These are phyloP conservation scores for Wallacemonas sp. DNA, from an alignment of 208 protist species.

Conservation along the genomic window DNA sequence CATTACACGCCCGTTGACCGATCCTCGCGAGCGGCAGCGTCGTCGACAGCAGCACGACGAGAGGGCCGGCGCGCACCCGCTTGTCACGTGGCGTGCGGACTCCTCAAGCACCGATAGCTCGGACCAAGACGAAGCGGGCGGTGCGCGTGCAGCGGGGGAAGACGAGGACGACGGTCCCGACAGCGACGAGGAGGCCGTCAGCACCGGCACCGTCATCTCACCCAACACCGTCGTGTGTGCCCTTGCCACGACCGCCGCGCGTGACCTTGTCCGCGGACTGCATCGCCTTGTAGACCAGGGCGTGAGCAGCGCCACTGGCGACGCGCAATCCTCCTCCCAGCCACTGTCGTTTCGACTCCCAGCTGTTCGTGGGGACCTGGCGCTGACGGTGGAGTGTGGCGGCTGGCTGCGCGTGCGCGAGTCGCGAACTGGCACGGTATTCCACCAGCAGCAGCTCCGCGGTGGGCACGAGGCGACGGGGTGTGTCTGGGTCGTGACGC, in stretches of 20 bases:
- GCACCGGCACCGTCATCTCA: slow-evolving; percentile 43
- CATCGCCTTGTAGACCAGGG: background rate
- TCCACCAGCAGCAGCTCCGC: slow-evolving; percentile 36
- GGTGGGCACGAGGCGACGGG: slow-evolving; percentile 30
- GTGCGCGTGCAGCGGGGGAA: background rate
- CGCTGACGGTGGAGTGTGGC: slow-evolving; percentile 40
- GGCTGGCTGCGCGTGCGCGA: slow-evolving; percentile 54
- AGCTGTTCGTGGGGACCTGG: background rate
- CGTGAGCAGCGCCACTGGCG: background rate
- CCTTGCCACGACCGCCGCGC: slow-evolving; percentile 10
- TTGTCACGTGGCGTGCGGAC: too few relatives aligned
- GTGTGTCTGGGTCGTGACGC: slow-evolving; percentile 15
- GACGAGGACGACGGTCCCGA: too few relatives aligned
- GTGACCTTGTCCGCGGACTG: background rate
- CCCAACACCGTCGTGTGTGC: slow-evolving; percentile 38
- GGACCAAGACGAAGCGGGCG: too few relatives aligned
- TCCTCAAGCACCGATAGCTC: too few relatives aligned
- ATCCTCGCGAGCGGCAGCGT: too few relatives aligned
- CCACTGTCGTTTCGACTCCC: background rate
- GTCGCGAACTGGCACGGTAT: slow-evolving; percentile 28
- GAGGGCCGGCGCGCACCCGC: too few relatives aligned
- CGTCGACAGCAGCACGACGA: too few relatives aligned
- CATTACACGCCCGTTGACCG: background rate
- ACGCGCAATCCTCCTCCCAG: too few relatives aligned
- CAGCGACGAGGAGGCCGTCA: slow-evolving; percentile 9